Conservation (phyloP, 192 early-diverging fungal genomes). For the Coemansia sp. region DNA sequence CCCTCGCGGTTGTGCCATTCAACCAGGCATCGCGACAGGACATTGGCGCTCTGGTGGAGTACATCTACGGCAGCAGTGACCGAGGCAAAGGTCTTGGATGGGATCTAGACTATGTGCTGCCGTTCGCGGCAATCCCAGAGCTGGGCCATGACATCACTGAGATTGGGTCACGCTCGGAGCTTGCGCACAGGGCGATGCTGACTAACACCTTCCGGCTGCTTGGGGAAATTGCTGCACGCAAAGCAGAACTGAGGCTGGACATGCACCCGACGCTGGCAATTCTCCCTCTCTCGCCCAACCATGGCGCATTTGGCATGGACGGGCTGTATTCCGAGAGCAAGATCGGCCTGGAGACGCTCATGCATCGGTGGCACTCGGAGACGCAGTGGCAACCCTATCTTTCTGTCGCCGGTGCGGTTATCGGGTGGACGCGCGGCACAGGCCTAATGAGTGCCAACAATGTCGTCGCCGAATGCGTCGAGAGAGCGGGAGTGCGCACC, state of each 20-base stretch:
- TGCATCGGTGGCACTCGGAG: conserved; percentile 92
- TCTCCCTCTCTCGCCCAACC: conserved; percentile 94
- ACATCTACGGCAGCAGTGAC: conserved; percentile 75
- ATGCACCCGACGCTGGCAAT: conserved; percentile 88
- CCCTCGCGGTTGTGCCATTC: conserved; percentile 90
- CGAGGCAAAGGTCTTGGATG: conserved; percentile 68
- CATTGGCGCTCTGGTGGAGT: conserved; percentile 76
- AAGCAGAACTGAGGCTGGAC: conserved; percentile 72
- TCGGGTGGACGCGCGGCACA: conserved; percentile 98
- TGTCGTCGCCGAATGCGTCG: conserved; percentile 84
- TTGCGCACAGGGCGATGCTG: conserved; percentile 92
- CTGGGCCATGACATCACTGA: conserved; percentile 83
- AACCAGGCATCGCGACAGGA: conserved; percentile 91
- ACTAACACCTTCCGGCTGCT: conserved; percentile 89
- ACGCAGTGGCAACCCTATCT: conserved; percentile 81
- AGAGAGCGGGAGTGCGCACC: conserved; percentile 85
- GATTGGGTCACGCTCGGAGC: conserved; percentile 86
- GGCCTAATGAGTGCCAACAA: conserved; percentile 94
- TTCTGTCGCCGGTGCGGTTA: conserved; percentile 87
- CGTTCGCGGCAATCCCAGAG: conserved; percentile 93
- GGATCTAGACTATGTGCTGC: conserved; percentile 95
- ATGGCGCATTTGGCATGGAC: conserved; percentile 91
- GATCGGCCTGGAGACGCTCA: conserved; percentile 87
- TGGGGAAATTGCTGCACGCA: conserved; percentile 83
- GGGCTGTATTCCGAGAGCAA: conserved; percentile 96